Base-by-base conservation (phyloP, 345 rosid genomes). In the Camelina laxa region DNA sequence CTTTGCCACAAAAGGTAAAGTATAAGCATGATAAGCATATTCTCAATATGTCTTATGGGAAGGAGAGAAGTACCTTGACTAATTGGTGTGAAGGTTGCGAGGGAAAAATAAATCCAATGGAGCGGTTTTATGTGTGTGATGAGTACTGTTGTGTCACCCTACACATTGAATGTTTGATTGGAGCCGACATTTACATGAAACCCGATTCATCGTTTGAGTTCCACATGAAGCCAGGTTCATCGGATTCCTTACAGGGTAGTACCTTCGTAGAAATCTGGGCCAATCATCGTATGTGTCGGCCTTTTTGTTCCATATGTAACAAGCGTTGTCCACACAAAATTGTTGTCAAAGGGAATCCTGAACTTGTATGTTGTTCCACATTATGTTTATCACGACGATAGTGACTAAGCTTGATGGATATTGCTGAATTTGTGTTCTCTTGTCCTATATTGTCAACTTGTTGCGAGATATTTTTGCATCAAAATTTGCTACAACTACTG, bases 11-110 rank as follows among this genome's bases (percentile, higher is more conserved):
- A 1, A 14, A 15, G 14, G 16, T 64, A 41, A 64, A 4, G 45
- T 66, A 61, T 45, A 72, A 38, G 53, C 63, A 68, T 10, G 74
- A 58, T 33, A n/a, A 58, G 38, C 75, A 71, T 48, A 22, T 49
- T 0, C 59, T 71, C 5, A 24, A 59, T 35, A 41, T 71, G 21
- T 11, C 50, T 22, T 60, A 57, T 49, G 68, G 51, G 0, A 10
- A 36, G 2, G 41, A 49, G 60, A 24, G 9, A 4, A 22, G 39
- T 30, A 60, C 22, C 3, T 15, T 6, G 50, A 10, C 3, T 0
- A 6, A n/a, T 11, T 72, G 51, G 68, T 61, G 68, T 36, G 68
- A 60, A 14, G 27, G 0, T 61, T 72, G 76, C 7, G 62, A 62
- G 4, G 0, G 1, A 0, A 1, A 55, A 1, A 10, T 55, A 16